Base-by-base conservation (phyloP, 129 eudicot genomes). In the Flaveria ramosissima region DNA sequence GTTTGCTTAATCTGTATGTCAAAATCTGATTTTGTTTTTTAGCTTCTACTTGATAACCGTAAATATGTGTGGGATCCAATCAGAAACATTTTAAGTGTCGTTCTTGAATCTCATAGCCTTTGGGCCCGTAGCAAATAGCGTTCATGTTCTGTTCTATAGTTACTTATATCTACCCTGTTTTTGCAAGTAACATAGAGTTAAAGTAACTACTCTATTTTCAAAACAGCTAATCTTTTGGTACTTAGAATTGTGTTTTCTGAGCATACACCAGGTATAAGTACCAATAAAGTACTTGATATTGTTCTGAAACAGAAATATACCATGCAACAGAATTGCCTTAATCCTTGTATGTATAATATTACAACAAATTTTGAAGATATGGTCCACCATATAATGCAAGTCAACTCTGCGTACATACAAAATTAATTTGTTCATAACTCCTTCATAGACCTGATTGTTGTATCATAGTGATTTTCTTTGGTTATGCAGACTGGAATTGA, bases 401-500 rank as follows among this genome's bases (percentile, higher is more conserved):
- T 5, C 41, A 36, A 36, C 41, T 36, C 41, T 36, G 41, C 41
- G 5, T 36, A 36, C 41, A 36, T 36, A 4, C 41, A 36, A 4
- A 2, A 2, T 36, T 51, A 65, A 8, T 30, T 51, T 16, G 52
- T 52, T 77, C 24, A 36, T 48, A 13, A 47, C 43, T 76, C n/a
- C 41, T 77, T 39, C 41, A 53, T 60, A 45, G 27, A 67, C 71
- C 59, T 77, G 68, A 65, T 68, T 68, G 69, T 43, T 53, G 63
- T 78, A 27, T 59, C 4, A 46, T 47, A 70, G 27, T 70, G 76
- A 61, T 20, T 21, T 52, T 24, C 41, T 45, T 79, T 21, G 66
- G 23, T 78, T 61, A 36, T 81, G 88, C 86, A 94, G 97, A 91
- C 85, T 78, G 97, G 96, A 51, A 50, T 87, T 77, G 97, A 91